Conservation (phyloP, 2,329 filamentous ascomycete genomes). For the Clonostachys sp. region DNA sequence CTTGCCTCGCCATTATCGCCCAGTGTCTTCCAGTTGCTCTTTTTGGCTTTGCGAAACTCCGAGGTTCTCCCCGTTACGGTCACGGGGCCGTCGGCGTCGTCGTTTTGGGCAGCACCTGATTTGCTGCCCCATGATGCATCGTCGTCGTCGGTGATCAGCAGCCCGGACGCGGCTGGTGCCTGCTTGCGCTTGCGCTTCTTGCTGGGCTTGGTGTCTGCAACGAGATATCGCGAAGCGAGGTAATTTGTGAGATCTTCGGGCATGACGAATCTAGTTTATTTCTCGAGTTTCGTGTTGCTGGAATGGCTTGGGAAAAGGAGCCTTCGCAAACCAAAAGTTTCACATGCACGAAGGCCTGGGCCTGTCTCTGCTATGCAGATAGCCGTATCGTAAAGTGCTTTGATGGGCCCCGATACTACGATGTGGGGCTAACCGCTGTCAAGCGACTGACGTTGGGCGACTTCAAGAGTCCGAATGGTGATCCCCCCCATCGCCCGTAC, state of each 20-base stretch:
- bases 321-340: background rate
- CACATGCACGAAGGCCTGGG: background rate
- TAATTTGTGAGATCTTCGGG: constrained; percentile 71
- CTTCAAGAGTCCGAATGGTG: no score
- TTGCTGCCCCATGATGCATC: constrained; percentile 45
- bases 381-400: no score
- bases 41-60: constrained; percentile 71
- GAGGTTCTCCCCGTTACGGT: constrained; percentile 46
- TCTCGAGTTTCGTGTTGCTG: no score
- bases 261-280: constrained; percentile 25
- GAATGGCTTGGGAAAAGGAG: no score
- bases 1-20: constrained; percentile 26
- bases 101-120: constrained; percentile 35
- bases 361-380: no score
- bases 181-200: constrained; percentile 64
- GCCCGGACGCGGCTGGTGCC: constrained; percentile 32
- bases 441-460: no score
- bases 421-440: no score
- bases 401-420: no score
- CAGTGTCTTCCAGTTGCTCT: constrained; percentile 75
- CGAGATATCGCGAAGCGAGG: constrained; percentile 85
- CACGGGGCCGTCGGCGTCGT: constrained; percentile 48
- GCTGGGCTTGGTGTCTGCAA: constrained; percentile 48
- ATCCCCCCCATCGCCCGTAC: no score
- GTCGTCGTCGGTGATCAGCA: constrained; percentile 63